Evolutionary conservation across 2,329 filamentous ascomycete genomes (phyloP), one percentile per base, ranked within the genome.

Genomic region (Coccinonectria pachysandricola): DNA sequence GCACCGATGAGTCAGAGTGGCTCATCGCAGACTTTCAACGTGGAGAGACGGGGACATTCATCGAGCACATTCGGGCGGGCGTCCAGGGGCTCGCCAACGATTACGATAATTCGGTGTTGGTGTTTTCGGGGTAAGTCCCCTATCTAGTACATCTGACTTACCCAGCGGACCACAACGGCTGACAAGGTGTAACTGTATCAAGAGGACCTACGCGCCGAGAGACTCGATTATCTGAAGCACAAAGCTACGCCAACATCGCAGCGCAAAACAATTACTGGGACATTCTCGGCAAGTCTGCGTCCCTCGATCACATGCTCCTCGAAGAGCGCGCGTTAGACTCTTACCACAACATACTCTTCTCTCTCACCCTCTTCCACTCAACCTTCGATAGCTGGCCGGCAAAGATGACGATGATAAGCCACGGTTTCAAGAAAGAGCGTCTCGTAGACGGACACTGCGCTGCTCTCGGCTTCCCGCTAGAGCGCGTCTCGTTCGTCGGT

Each of bases 281-380:
- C 8, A 43, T 64, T 8, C 26, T 63, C 6, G 29, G 48, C 2
- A 23, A 37, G 9, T 23, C 23, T 3, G 22, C 35, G 3, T 21
- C 28, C 2, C n/a, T 12, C 2, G 10, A 31, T 12, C 33, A 28
- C 6, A 58, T 84, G 11, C 47, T 71, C 1, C 46, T 72, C 3
- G 86, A 94, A 47, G 68, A 76, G 7, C 65, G 70, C 28, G 84
- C 87, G 0, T 74, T 88, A 2, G 87, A 95, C 53, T 88, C 80
- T 2, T 88, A 84, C 46, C 78, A 86, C 48, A 94, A 94, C 48
- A 57, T 94, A 5, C 56, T 93, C 10, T 86, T 87, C 49, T 79
- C 79, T 8, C 60, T 93, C 3, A 42, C 62, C 10, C 48, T 56
- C 18, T 74, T 71, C 44, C 56, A 57, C 35, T 35, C 47, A 19